Evolutionary conservation across 2,329 filamentous ascomycete genomes (phyloP).

Genomic region (Drechslera avenae): DNA sequence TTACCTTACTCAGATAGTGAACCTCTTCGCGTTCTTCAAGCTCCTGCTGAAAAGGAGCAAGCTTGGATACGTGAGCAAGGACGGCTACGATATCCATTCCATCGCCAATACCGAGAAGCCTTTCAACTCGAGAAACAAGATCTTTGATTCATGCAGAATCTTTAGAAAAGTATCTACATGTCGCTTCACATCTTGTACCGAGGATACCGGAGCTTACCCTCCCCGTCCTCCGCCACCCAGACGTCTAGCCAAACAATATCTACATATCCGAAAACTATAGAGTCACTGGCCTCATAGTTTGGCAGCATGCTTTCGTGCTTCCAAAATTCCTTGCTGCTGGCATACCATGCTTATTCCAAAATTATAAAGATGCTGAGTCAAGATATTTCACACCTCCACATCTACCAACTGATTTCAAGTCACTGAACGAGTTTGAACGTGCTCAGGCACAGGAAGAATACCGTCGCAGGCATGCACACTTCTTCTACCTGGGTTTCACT

Average conservation of each 20-base stretch:
- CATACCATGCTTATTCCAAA: conserved; percentile 50
- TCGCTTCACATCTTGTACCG: conserved; percentile 32
- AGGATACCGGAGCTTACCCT: conserved; percentile 14
- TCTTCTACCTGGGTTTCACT: conserved; percentile 38
- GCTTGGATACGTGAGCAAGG: conserved; percentile 29
- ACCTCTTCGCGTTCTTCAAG: conserved; percentile 21
- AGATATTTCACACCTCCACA: conserved; percentile 21
- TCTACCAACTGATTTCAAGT: conserved; percentile 23
- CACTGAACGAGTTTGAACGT: conserved; percentile 22
- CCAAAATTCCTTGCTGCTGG: conserved; percentile 47
- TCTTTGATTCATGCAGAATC: conserved; percentile 22
- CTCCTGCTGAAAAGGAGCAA: conserved; percentile 33
- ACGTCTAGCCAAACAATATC: conserved; percentile 24
- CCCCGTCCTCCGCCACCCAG: conserved; percentile 43
- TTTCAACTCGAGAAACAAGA: conserved; percentile 30
- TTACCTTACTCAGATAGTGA: conserved; percentile 17
- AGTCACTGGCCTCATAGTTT: conserved; percentile 26
- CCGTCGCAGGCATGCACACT: conserved; percentile 38
- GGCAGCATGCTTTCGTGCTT: conserved; percentile 30
- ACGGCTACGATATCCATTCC: conserved; percentile 25
- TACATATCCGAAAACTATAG: not conserved
- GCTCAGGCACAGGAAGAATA: conserved; percentile 25
- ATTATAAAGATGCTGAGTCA: conserved; percentile 45
- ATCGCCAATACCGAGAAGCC: conserved; percentile 27
- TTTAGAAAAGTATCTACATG: conserved; percentile 21